Base-by-base conservation (phyloP, 176 grass and related monocot species). In the Avena eriantha region DNA sequence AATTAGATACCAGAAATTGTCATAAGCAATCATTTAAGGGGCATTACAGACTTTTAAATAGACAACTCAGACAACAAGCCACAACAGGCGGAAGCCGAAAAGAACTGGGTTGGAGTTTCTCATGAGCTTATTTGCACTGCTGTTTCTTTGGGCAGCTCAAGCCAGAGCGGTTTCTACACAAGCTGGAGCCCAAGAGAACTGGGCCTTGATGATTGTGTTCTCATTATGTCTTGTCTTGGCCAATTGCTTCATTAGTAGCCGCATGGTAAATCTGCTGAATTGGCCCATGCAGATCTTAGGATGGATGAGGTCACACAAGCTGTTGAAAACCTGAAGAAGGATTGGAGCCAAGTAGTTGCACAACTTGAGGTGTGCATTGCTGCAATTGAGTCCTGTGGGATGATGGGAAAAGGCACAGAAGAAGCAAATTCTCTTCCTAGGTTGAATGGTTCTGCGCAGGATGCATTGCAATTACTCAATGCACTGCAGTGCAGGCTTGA, bases 221-320 rank as follows among this genome's bases (percentile, higher is more conserved):
- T 41, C 39, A 7, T 41, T 41, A 41, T 41, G 69, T 47, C 53
- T 83, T 72, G 35, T 83, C 39, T 74, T 23, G 35, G 39, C 11
- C 7, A 66, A 76, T 46, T 77, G 43, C 78, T 66, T 65, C 43
- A 51, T 81, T 31, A 55, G 65, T 53, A 70, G 19, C 76, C 41
- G 4, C 65, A 53, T 64, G 64, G 1, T 79, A 33, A 80, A 7
- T 54, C 18, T 18, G 10, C 3, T 75, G 56, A 84, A 69, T 36
- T 80, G 48, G 26, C 31, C 49, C 51, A 34, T 60, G 49, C 51
- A 73, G 39, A 82, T 80, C 55, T 80, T 51, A 82, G 23, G 76
- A 95, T 98, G 96, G 96, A 96, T 8, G 90, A 92, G 80, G 88
- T 98, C 50, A 87, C 92, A 15, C 48, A 89, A 87, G 93, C 91